Evolutionary conservation across 73 alveolate species (phyloP).

Genomic region (Stentor coeruleus): DNA sequence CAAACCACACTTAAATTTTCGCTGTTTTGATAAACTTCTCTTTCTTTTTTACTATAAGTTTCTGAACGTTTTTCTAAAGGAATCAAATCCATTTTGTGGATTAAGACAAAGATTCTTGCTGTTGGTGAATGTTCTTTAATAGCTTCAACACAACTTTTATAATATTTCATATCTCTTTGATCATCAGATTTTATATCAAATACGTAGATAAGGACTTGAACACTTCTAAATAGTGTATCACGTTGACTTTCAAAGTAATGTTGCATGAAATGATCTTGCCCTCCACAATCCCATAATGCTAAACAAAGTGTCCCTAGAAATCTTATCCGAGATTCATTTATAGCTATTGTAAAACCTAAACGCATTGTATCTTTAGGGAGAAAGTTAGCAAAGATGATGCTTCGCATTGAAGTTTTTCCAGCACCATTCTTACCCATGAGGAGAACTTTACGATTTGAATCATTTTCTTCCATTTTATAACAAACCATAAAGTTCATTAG

Average conservation of each 20-base stretch:
- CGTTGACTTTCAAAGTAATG: conserved; percentile 92
- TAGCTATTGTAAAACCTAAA: conserved; percentile 73
- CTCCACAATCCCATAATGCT: conserved; percentile 97
- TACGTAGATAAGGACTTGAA: conserved; percentile 93
- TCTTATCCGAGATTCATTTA: conserved; percentile 67
- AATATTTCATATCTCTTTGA: conserved; percentile 47
- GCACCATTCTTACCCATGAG: conserved; percentile 89
- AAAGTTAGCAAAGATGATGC: conserved; percentile 96
- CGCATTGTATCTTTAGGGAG: conserved; percentile 87
- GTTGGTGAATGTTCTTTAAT: conserved; percentile 76
- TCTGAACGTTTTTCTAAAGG: conserved; percentile 60
- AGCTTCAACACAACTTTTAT: conserved; percentile 74
- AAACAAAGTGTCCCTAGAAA: conserved; percentile 92
- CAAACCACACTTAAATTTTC: conserved; percentile 67
- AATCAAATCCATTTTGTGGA: conserved; percentile 91
- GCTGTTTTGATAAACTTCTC: conserved; percentile 66
- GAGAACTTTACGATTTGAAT: conserved; percentile 54
- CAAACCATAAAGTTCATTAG: no score
- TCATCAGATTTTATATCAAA: conserved; percentile 74
- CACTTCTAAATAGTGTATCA: conserved; percentile 91
- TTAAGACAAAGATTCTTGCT: conserved; percentile 86
- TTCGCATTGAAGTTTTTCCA: conserved; percentile 97
- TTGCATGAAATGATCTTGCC: conserved; percentile 95
- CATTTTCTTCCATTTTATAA: conserved; percentile 34
- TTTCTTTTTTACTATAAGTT: conserved; percentile 73